These are phyloP conservation scores for Phaeosphaeria sp. DNA, from an alignment of 2,329 filamentous ascomycete genomes.

Conservation along the genomic window DNA sequence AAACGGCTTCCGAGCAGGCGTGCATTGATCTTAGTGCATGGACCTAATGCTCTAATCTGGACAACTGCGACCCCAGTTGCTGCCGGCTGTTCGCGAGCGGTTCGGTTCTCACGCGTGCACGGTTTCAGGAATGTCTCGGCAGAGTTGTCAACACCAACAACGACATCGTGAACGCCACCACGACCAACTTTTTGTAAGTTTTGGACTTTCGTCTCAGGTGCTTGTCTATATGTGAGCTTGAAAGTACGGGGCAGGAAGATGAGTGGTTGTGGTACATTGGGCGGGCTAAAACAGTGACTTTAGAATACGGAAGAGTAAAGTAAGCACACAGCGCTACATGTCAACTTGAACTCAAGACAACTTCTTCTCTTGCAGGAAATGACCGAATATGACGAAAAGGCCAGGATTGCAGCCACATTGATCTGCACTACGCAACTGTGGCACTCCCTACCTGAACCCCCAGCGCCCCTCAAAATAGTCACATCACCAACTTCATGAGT, in stretches of 20 bases:
- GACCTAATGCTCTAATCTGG: slow-evolving; percentile 15
- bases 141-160: slow-evolving; percentile 6
- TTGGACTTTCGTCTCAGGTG: slow-evolving; percentile 2
- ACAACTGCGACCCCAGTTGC: slow-evolving; percentile 9
- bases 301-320: not conserved
- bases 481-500: not conserved
- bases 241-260: not conserved
- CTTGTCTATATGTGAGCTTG: not conserved
- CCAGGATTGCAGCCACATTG: not conserved
- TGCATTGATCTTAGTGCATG: slow-evolving; percentile 4
- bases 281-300: not conserved
- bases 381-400: not conserved
- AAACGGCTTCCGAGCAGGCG: slow-evolving; percentile 13
- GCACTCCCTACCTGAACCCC: not conserved
- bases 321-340: not conserved
- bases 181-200: not conserved
- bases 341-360: not conserved
- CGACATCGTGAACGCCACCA: slow-evolving; percentile 13
- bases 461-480: not conserved
- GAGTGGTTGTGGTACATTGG: not conserved
- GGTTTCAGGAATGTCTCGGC: slow-evolving; percentile 29
- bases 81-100: slow-evolving; percentile 16
- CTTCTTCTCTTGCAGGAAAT: not conserved
- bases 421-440: not conserved
- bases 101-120: slow-evolving; percentile 16